Evolutionary conservation across 305 asterid genomes (phyloP).

Genomic region (Ajuga reptans): DNA sequence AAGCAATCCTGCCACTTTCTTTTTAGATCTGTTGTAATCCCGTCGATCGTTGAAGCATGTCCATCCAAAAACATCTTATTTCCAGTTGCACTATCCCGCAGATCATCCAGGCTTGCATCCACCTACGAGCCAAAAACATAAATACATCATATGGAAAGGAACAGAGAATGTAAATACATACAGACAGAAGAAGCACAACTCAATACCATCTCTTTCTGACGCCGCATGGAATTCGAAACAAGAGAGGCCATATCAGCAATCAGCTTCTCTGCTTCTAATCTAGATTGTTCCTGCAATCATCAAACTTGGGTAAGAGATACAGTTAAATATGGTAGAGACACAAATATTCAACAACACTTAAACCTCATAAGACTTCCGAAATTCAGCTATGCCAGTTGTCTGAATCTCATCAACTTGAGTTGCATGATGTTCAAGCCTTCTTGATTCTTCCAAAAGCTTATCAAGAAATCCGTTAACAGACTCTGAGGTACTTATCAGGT

Average conservation of each 20-base stretch:
- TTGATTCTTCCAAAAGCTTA: slow-evolving; percentile 52
- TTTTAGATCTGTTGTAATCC: slow-evolving; percentile 65
- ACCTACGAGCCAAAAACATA: slow-evolving; percentile 36
- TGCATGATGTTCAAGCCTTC: slow-evolving; percentile 49
- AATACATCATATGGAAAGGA: not conserved
- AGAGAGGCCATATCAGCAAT: slow-evolving; percentile 69
- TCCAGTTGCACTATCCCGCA: slow-evolving; percentile 47
- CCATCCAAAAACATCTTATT: slow-evolving; percentile 60
- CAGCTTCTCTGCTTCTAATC: slow-evolving; percentile 60
- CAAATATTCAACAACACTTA: not conserved
- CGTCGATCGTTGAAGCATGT: slow-evolving; percentile 55
- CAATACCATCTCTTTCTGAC: slow-evolving; percentile 69
- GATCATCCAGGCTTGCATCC: slow-evolving; percentile 51
- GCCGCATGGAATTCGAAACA: slow-evolving; percentile 58
- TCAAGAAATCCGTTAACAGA: slow-evolving; percentile 45
- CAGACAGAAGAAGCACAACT: not conserved
- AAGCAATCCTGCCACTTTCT: slow-evolving; percentile 81
- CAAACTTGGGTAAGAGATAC: slow-evolving; percentile 18
- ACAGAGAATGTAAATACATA: not conserved
- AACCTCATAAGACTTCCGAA: slow-evolving; percentile 77
- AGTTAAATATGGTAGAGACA: not conserved
- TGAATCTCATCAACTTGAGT: slow-evolving; percentile 54
- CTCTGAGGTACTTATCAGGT: slow-evolving; percentile 47
- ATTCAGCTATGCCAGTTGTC: slow-evolving; percentile 50
- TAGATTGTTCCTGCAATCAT: slow-evolving; percentile 57